A percentile compares a stretch with the other conserved stretches of the same genome.
These are phyloP conservation scores for Epichloe bromicola DNA, from an alignment of 2,329 filamentous ascomycete species.

Conservation along the genomic window DNA sequence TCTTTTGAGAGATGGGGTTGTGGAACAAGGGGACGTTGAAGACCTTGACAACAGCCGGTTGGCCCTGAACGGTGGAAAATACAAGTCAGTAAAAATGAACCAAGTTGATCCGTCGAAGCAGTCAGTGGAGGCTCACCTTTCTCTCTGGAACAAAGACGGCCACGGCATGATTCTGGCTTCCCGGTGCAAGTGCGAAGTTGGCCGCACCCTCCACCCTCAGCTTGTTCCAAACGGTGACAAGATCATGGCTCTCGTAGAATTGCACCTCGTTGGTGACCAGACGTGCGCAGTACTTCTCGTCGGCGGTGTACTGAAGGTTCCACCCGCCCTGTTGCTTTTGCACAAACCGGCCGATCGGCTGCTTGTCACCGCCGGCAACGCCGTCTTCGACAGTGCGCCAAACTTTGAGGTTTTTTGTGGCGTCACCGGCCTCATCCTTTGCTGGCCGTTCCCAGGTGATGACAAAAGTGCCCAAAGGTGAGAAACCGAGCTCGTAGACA, in stretches of 20 bases:
- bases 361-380: conserved; percentile 48
- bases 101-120: not conserved
- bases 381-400: conserved; percentile 73
- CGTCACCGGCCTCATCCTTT: conserved; percentile 89
- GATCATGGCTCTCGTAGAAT: conserved; percentile 81
- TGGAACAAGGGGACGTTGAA: conserved; percentile 85
- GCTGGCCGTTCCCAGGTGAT: conserved; percentile 92
- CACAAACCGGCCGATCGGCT: conserved; percentile 77
- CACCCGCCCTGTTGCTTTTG: conserved; percentile 92
- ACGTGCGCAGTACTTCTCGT: conserved; percentile 88
- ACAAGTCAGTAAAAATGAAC: not conserved
- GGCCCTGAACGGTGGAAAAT: conserved; percentile 39
- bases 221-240: conserved; percentile 88
- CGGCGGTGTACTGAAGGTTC: conserved; percentile 93
- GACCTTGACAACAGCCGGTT: conserved; percentile 87
- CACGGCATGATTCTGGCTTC: conserved; percentile 70
- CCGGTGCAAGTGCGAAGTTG: conserved; percentile 82
- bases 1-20: conserved; percentile 84
- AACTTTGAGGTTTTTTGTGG: conserved; percentile 95
- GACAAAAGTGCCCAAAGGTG: conserved; percentile 78
- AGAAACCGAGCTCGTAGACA: conserved; percentile 92
- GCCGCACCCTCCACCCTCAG: conserved; percentile 79
- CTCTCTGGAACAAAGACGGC: conserved; percentile 92
- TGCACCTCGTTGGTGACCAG: conserved; percentile 95
- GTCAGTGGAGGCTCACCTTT: conserved; percentile 58